Conservation (phyloP, 148 eudicot genomes). For the Rhododendron henanense region DNA sequence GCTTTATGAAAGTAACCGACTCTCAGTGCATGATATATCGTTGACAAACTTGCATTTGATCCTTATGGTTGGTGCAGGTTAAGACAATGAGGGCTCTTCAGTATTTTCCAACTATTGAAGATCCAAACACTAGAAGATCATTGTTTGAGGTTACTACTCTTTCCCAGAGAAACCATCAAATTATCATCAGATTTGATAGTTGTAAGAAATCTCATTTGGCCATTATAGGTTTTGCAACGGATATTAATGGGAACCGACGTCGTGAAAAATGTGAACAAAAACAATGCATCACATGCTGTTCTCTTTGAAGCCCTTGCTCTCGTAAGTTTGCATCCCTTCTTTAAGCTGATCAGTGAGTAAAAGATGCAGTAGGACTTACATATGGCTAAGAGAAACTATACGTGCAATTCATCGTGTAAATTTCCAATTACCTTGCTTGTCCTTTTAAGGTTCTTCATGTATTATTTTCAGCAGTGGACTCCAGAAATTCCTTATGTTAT, state of each 20-base stretch:
- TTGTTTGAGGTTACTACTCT: constrained; percentile 83
- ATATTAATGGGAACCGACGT: constrained; percentile 98
- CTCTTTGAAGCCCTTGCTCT: constrained; percentile 99
- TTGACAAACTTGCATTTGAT: constrained; percentile 7
- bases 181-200: not conserved
- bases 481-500: not conserved
- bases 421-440: constrained; percentile 50
- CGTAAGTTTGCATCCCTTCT: constrained; percentile 45
- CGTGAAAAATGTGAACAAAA: constrained; percentile 97
- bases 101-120: constrained; percentile 91
- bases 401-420: not conserved
- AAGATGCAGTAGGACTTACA: constrained; percentile 1
- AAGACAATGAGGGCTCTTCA: constrained; percentile 95
- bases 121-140: constrained; percentile 89
- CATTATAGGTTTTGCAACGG: constrained; percentile 81
- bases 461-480: not conserved
- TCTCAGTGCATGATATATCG: not conserved
- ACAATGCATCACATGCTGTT: constrained; percentile 99
- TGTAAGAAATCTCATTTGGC: constrained; percentile 6
- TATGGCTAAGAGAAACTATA: not conserved
- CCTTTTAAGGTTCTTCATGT: constrained; percentile 54
- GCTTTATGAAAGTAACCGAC: not conserved
- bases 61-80: constrained; percentile 46
- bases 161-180: constrained; percentile 7
- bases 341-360: not conserved